A percentile compares a stretch with the other conserved stretches of the same genome.
Evolutionary conservation across 352 stramenopile genomes (phyloP).

Genomic region (Phytophthora colocasiae): DNA sequence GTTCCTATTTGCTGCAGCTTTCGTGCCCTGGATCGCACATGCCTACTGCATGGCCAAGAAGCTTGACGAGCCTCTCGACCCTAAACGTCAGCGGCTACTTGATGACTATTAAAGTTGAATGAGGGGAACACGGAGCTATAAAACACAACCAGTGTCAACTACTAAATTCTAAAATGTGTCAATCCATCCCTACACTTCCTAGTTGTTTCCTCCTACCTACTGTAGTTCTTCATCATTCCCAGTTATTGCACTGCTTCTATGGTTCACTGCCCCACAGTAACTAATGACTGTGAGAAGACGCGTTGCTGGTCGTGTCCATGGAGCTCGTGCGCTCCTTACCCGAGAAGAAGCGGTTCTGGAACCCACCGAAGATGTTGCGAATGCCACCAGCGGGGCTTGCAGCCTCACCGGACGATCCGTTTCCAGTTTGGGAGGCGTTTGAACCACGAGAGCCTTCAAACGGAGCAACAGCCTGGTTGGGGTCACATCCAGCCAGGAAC

Average conservation of each 20-base stretch:
- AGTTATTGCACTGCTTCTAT: constrained; percentile 33
- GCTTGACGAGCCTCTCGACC: constrained; percentile 64
- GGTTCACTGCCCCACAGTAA: constrained; percentile 19
- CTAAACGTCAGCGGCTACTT: constrained; percentile 76
- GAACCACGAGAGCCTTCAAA: constrained; percentile 37
- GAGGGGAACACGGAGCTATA: constrained; percentile 14
- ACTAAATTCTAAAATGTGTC: constrained; percentile 45
- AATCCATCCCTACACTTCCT: constrained; percentile 21
- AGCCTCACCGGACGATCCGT: constrained; percentile 45
- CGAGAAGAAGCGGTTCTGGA: constrained; percentile 77
- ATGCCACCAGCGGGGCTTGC: constrained; percentile 52
- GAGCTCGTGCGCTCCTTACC: constrained; percentile 67
- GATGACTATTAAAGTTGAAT: constrained; percentile 50
- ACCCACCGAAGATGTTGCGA: constrained; percentile 71
- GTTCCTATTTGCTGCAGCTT: constrained; percentile 72
- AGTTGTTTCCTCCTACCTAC: constrained; percentile 26
- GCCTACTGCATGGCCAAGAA: constrained; percentile 76
- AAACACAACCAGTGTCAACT: constrained; percentile 27
- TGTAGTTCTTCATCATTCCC: constrained; percentile 17
- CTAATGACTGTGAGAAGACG: constrained; percentile 41
- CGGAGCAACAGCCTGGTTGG: constrained; percentile 23
- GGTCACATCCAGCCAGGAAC: constrained; percentile 74
- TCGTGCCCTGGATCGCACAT: constrained; percentile 81
- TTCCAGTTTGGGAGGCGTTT: constrained; percentile 43
- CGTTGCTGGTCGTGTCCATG: constrained; percentile 52